phyloP scores from a whole-genome alignment of 208 protist genomes.

The Trichomonas tenax region DNA sequence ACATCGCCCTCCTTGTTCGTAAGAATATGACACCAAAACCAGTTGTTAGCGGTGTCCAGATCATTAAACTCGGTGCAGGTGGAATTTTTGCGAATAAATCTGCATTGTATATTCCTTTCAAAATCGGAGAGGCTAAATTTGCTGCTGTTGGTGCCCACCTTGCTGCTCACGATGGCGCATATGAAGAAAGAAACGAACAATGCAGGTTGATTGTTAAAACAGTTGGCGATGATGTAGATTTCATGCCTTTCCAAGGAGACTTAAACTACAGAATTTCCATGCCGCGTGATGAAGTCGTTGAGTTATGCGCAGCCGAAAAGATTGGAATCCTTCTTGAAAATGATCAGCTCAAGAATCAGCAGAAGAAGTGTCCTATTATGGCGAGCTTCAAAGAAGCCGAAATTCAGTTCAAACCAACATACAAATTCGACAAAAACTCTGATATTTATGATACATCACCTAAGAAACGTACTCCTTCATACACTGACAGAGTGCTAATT shows the following conservation, averaged over 20 bases:
- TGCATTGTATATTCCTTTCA: background rate
- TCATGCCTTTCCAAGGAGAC: conserved; percentile 36
- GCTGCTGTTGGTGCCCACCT: conserved; percentile 32
- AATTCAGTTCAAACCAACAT: conserved; percentile 39
- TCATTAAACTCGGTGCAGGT: background rate
- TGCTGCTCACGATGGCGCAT: conserved; percentile 23
- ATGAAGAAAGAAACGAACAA: conserved; percentile 36
- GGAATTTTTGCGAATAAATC: background rate
- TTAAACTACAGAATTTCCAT: conserved; percentile 40
- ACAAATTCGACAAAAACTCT: conserved; percentile 37
- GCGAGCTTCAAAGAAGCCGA: conserved; percentile 29
- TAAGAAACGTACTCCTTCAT: conserved; percentile 33
- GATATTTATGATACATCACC: conserved; percentile 29
- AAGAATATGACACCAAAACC: background rate
- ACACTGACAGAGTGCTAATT: conserved; percentile 34
- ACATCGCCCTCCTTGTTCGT: background rate
- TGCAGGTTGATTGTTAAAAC: conserved; percentile 30
- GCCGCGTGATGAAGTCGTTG: conserved; percentile 30
- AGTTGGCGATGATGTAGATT: conserved; percentile 6
- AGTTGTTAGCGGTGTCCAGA: background rate
- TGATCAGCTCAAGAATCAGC: conserved; percentile 33
- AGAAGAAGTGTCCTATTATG: conserved; percentile 19
- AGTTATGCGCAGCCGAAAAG: background rate
- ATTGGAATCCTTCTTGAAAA: conserved; percentile 28
- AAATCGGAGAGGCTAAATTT: background rate